Base-by-base conservation (phyloP, 345 rosid species). In the Hibiscus tridactylites region DNA sequence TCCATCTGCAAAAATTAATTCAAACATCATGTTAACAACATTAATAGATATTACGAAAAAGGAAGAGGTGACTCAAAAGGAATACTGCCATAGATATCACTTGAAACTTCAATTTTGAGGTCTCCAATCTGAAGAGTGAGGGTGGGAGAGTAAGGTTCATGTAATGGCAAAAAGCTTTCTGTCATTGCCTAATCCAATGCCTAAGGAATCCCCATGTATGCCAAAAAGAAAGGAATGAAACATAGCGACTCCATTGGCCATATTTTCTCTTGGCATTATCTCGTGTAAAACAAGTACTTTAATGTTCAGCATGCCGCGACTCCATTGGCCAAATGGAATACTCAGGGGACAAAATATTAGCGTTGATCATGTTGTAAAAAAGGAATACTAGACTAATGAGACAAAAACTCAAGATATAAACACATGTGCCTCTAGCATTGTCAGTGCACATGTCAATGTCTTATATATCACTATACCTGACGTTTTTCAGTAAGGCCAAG, bases 401-500 rank as follows among this genome's bases (percentile, higher is more conserved):
- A 24, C 12, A 35, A 70, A 63, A 70, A 19, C 21, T 56, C 21
- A 56, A 9, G n/a, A 56, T 19, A 70, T 70, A 70, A 54, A 42
- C 19, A 24, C 1, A 9, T 52, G 12, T 24, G 56, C 56, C 21
- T 35, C 61, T 56, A 56, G 33, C 7, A 3, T 44, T 1, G 28
- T 3, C 44, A 9, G 42, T 56, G 26, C 28, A 47, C 67, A 68
- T 6, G 16, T 29, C 58, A 47, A n/a, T 2, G 7, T 61, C 44
- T 17, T 62, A 44, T 17, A 68, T 60, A 59, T 16, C 16, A 47
- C 71, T 21, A 57, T 85, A 94, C 97, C 97, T 89, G 90, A 61
- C 88, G 81, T 83, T 88, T 91, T 88, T 95, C 97, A 62, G 89
- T 96, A 64, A 90, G 86, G 24, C 97, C 97, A 63, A 90, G 96